phyloP scores from a whole-genome alignment of 2,329 filamentous ascomycete genomes.

The Aquanectria penicillioides region DNA sequence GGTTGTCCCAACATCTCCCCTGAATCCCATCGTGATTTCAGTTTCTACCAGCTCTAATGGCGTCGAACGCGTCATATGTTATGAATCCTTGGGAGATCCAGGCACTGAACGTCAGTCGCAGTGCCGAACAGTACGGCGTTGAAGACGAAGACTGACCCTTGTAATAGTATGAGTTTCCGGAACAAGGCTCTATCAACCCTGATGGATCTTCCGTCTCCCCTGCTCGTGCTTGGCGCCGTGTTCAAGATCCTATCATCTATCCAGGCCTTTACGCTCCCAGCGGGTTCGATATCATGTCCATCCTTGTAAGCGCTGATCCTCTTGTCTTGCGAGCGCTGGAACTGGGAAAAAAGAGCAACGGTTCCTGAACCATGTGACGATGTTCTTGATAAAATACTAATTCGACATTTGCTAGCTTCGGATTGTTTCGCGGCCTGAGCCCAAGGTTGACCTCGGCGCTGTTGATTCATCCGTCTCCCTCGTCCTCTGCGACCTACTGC shows the following conservation, averaged over 20 bases:
- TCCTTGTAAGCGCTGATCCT: constrained; percentile 58
- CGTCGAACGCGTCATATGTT: constrained; percentile 24
- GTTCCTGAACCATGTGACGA: neutral
- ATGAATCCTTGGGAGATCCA: constrained; percentile 42
- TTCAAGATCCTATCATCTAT: constrained; percentile 61
- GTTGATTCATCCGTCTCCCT: constrained; percentile 88
- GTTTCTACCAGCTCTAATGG: no score
- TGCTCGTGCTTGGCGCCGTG: constrained; percentile 38
- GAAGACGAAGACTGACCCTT: constrained; percentile 15
- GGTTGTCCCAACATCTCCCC: no score
- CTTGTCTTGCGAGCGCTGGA: neutral
- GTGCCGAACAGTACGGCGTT: neutral
- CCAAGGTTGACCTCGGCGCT: constrained; percentile 80
- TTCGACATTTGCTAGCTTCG: constrained; percentile 55
- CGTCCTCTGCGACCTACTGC: constrained; percentile 80
- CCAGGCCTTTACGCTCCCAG: constrained; percentile 65
- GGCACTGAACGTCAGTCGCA: constrained; percentile 36
- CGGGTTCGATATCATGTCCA: constrained; percentile 65
- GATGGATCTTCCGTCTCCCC: constrained; percentile 32
- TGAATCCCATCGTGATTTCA: neutral
- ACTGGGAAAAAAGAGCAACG: neutral
- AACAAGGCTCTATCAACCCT: constrained; percentile 31
- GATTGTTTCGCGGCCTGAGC: constrained; percentile 76
- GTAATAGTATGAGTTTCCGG: constrained; percentile 40
- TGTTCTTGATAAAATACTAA: no score